Percentiles rank a stretch among this genome's conserved stretches.
Evolutionary conservation across 768 basidiomycete genomes (phyloP).

Genomic region (Hypsizygus marmoreus): DNA sequence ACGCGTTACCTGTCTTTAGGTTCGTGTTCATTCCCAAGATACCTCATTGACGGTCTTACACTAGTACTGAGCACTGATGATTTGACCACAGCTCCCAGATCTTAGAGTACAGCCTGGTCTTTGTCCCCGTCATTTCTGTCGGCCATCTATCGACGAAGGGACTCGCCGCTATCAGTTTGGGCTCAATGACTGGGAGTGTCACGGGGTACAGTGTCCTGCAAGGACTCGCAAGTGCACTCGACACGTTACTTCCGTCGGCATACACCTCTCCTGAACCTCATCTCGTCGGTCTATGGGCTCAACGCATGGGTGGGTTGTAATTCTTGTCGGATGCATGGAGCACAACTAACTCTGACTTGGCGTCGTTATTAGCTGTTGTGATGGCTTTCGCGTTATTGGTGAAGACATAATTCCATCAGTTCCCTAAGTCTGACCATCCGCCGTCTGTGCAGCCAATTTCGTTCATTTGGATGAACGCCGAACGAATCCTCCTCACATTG

Average conservation of each 20-base stretch:
- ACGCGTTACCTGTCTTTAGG: constrained; percentile 72
- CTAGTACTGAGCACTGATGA: neutral
- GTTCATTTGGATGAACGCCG: constrained; percentile 81
- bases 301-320: constrained; percentile 74
- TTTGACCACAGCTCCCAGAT: constrained; percentile 58
- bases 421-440: constrained; percentile 25
- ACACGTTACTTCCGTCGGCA: constrained; percentile 91
- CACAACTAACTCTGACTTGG: no score
- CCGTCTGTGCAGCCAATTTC: constrained; percentile 44
- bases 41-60: neutral
- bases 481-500: constrained; percentile 70
- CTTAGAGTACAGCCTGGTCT: constrained; percentile 83
- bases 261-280: constrained; percentile 88
- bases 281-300: constrained; percentile 91
- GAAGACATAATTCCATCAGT: constrained; percentile 26
- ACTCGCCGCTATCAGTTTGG: constrained; percentile 79
- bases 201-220: constrained; percentile 79
- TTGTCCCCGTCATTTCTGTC: constrained; percentile 82
- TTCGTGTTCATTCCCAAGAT: constrained; percentile 42
- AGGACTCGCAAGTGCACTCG: constrained; percentile 81
- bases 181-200: constrained; percentile 72
- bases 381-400: constrained; percentile 59
- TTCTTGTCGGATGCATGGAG: no score
- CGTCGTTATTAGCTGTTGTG: constrained; percentile 52
- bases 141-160: constrained; percentile 89